Conservation (phyloP, 2,329 filamentous ascomycete genomes). For the Cordyceps militaris region DNA sequence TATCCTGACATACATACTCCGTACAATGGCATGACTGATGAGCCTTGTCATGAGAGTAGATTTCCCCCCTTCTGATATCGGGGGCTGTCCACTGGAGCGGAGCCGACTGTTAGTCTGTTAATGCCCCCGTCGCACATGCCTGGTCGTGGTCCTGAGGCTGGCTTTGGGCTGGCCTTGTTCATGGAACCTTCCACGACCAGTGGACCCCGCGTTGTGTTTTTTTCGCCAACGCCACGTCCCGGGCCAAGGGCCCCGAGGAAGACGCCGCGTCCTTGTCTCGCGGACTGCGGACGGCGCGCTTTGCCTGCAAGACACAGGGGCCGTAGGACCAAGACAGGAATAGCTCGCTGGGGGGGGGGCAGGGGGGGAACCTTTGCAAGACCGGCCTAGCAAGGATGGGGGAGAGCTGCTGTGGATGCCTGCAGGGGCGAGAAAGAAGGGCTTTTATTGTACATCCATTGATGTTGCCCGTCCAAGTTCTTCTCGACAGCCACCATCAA, state of each 20-base stretch:
- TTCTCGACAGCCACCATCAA: background rate
- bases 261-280: background rate
- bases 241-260: background rate
- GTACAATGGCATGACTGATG: background rate
- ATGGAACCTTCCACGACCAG: conserved; percentile 7
- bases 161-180: background rate
- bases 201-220: background rate
- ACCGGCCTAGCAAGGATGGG: background rate
- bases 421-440: background rate
- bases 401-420: background rate
- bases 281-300: background rate
- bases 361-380: background rate
- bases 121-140: conserved; percentile 12
- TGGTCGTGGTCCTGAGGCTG: too few relatives aligned
- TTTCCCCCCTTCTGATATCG: background rate
- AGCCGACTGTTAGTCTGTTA: background rate
- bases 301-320: conserved; percentile 12
- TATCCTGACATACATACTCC: too few relatives aligned
- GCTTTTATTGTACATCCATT: background rate
- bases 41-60: background rate
- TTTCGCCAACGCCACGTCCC: background rate
- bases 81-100: background rate
- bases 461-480: background rate
- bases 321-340: background rate
- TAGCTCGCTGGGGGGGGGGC: background rate